Evolutionary conservation across 139 green algal species (phyloP).

Genomic region (Chlorella vulgaris): DNA sequence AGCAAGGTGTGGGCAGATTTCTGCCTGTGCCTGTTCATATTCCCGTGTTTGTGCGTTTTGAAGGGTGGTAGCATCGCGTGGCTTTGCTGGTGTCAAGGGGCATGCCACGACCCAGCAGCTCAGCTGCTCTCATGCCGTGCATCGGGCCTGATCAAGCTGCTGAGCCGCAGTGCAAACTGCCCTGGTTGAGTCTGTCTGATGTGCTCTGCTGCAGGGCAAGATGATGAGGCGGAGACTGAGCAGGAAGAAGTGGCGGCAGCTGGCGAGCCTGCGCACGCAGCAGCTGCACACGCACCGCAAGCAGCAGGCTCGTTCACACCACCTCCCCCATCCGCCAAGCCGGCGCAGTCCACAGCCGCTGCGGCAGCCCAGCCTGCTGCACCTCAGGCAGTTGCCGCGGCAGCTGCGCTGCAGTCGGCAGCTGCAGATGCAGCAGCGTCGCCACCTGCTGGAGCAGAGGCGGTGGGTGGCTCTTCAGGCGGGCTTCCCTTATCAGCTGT

Average conservation of each 20-base stretch:
- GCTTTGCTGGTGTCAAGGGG: no score
- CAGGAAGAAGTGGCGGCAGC: not conserved
- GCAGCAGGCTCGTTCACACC: no score
- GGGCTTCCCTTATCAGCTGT: no score
- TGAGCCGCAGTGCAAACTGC: no score
- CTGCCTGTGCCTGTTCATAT: no score
- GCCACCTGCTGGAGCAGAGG: not conserved
- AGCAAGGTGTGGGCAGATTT: conserved; percentile 25
- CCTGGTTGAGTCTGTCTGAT: not conserved
- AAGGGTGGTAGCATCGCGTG: no score
- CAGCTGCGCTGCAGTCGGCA: not conserved
- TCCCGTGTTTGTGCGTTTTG: not conserved
- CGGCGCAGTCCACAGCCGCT: no score
- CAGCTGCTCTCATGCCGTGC: not conserved
- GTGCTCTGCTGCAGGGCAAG: not conserved
- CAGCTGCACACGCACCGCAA: not conserved
- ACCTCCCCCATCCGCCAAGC: no score
- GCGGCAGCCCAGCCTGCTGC: no score
- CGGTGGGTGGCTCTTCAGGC: not conserved
- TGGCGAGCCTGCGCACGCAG: not conserved
- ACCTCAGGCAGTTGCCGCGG: no score
- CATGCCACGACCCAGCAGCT: no score
- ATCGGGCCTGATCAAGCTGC: no score
- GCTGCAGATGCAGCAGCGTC: not conserved
- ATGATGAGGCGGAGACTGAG: not conserved